Evolutionary conservation across 257 asterid species (phyloP).

Genomic region (Hygrophila difformis): DNA sequence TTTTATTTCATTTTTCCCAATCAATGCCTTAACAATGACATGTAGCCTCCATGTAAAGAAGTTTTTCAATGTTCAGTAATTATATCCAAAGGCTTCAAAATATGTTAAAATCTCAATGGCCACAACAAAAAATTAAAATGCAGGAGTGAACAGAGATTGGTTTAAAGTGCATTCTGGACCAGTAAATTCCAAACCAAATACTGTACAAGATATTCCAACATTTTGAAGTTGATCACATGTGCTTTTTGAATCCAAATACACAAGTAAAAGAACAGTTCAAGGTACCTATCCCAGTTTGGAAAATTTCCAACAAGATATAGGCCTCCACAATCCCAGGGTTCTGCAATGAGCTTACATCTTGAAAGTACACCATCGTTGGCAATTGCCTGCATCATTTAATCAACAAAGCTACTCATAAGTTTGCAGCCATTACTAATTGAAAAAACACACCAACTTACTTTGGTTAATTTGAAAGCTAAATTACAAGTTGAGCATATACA

Average conservation of each 20-base stretch:
- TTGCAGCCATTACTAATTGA: too few species aligned
- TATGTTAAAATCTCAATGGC: not conserved
- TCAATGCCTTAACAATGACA: too few species aligned
- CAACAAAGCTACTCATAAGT: too few species aligned
- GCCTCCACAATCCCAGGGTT: constrained; percentile 99
- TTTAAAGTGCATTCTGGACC: constrained; percentile 3
- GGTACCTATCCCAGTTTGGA: constrained; percentile 98
- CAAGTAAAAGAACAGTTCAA: not conserved
- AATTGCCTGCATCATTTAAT: constrained; percentile 54
- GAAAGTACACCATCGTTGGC: constrained; percentile 85
- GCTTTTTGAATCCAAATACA: constrained; percentile 9
- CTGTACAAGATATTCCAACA: constrained; percentile 7
- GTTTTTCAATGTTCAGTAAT: not conserved
- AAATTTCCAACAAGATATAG: constrained; percentile 93
- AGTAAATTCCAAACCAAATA: constrained; percentile 7
- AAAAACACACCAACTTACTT: too few species aligned
- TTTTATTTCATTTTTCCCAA: too few species aligned
- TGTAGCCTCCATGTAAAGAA: too few species aligned
- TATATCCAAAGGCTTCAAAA: not conserved
- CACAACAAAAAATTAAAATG: not conserved
- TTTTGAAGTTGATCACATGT: constrained; percentile 8
- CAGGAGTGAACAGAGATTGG: not conserved
- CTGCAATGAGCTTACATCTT: constrained; percentile 87
- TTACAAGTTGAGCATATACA: too few species aligned
- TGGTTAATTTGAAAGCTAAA: too few species aligned